Percentiles rank a stretch among this genome's conserved stretches.
Evolutionary conservation across 164 flowering plant species (phyloP).

Genomic region (Nymphaea colorata): DNA sequence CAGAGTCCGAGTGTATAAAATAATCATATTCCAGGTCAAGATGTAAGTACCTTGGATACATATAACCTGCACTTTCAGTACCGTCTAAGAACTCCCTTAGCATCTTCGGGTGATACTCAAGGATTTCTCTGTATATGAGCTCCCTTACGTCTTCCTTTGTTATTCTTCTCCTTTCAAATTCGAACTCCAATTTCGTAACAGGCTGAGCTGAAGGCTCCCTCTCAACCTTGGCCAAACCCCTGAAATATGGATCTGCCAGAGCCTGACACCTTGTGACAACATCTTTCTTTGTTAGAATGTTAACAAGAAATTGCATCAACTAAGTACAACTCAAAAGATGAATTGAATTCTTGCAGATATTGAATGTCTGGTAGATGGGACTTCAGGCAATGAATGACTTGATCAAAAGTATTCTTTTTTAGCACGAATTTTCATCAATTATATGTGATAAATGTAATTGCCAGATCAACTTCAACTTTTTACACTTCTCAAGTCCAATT

Average conservation of each 20-base stretch:
- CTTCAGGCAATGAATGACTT: no score
- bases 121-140: constrained; percentile 81
- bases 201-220: constrained; percentile 98
- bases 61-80: constrained; percentile 71
- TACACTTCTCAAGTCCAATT: neutral
- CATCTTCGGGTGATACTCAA: constrained; percentile 96
- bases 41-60: constrained; percentile 85
- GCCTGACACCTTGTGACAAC: constrained; percentile 48
- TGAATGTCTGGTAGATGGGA: no score
- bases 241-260: constrained; percentile 95
- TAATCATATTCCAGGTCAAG: neutral
- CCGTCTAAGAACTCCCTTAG: constrained; percentile 83
- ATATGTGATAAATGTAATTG: no score
- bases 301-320: neutral
- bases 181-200: constrained; percentile 94
- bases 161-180: constrained; percentile 90
- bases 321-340: neutral
- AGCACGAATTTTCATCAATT: no score
- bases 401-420: no score
- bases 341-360: no score
- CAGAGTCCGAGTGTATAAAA: no score
- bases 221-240: constrained; percentile 88
- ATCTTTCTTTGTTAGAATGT: constrained; percentile 14
- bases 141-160: constrained; percentile 94
- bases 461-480: no score